Base-by-base conservation (phyloP, 352 stramenopile species). In the Globisporangium radiosum region DNA sequence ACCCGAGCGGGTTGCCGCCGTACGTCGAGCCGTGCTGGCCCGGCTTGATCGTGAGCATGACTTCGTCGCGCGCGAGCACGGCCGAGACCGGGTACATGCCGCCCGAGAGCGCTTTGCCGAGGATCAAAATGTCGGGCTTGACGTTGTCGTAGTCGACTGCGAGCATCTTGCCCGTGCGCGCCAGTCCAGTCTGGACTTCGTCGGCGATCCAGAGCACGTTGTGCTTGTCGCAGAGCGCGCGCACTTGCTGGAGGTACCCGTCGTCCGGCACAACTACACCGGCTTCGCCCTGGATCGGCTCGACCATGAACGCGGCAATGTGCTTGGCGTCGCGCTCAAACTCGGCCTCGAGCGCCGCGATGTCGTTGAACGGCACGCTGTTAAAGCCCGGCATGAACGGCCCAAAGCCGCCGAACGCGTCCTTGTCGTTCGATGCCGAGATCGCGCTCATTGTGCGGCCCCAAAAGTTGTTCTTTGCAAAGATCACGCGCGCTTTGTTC, bases 391-490 rank as follows among this genome's bases (percentile, higher is more conserved):
- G 97, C 92, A 99, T 98, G 78, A 96, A 99, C 13, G 97, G 97
- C 7, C 97, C 97, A 70, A 98, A 99, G 54, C 84, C 82, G 57
- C 79, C 80, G 51, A 73, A 94, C 5, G 84, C 84, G 51, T 90
- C 77, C 62, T 78, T 75, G 59, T 98, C 97, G 70, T 92, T 97
- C 15, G 91, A 98, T 19, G 85, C 80, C 52, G 88, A 98, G 59
- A 99, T 96, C 5, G 97, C 97, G 50, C 95, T 97, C 63, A 99
- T 83, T 1, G 96, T 99, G 43, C 97, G 87, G 49, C 97, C 97
- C 97, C 97, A 99, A 74, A 99, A 99, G 73, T 99, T 99, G 68
- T 98, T 96, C 69, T 96, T 82, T 13, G 95, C 93, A 69, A 99
- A 99, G 37, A 99, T 72, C 11, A 99, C 85, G 59, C 89, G 88